Evolutionary conservation across 768 basidiomycete genomes (phyloP).

Genomic region (Russula lepida): DNA sequence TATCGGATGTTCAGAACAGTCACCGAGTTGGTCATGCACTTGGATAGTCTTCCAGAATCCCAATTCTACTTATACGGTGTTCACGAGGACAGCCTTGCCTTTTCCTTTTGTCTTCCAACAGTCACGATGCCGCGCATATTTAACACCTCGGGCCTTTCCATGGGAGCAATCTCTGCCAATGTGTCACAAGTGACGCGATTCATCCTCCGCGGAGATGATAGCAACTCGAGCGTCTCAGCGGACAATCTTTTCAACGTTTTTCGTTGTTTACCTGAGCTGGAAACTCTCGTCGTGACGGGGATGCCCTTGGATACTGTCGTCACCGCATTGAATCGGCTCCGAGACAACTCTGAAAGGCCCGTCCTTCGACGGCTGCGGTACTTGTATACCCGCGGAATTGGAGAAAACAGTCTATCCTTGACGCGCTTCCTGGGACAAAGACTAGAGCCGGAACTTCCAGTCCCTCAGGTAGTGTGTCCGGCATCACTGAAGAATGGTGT

Average conservation of each 20-base stretch:
- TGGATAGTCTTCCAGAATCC: slow-evolving; percentile 14
- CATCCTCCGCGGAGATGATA: slow-evolving; percentile 12
- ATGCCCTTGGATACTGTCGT: slow-evolving; percentile 13
- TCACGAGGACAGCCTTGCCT: slow-evolving; percentile 8
- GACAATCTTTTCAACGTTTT: slow-evolving; percentile 12
- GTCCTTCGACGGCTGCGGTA: slow-evolving; percentile 7
- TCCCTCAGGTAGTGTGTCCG: slow-evolving; percentile 10
- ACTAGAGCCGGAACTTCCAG: slow-evolving; percentile 15
- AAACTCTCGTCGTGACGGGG: slow-evolving; percentile 10
- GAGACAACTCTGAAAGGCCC: slow-evolving; percentile 6
- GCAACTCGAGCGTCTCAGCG: slow-evolving; percentile 6
- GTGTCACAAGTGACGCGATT: slow-evolving; percentile 8
- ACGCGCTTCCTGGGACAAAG: slow-evolving; percentile 15
- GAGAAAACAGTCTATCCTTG: slow-evolving; percentile 1
- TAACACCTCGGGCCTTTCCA: background rate
- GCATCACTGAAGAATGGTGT: slow-evolving; percentile 2
- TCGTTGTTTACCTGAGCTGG: slow-evolving; percentile 14
- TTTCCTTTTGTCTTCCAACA: slow-evolving; percentile 14
- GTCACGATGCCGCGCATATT: slow-evolving; percentile 5
- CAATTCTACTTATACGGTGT: slow-evolving; percentile 14
- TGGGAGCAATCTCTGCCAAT: slow-evolving; percentile 10
- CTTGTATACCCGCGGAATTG: slow-evolving; percentile 11
- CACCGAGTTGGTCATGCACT: slow-evolving; percentile 14
- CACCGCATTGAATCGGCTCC: slow-evolving; percentile 9
- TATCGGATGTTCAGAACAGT: slow-evolving; percentile 5